Conservation (phyloP, 179 eudicot species). For the Camellia oleifera region DNA sequence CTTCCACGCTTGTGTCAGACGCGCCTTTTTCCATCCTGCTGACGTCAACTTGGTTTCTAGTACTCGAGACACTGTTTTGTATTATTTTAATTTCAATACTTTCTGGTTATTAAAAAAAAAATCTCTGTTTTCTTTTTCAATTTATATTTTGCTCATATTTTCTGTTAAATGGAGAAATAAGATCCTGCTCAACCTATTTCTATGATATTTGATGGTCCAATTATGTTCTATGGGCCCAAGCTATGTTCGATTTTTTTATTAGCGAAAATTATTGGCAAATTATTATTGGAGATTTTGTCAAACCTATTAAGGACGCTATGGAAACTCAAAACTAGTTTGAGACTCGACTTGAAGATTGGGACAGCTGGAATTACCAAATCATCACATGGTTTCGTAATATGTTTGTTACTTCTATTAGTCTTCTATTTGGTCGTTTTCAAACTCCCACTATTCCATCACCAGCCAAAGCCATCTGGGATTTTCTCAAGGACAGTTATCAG, state of each 20-base stretch:
- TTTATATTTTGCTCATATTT: too few relatives aligned
- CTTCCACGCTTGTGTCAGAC: too few relatives aligned
- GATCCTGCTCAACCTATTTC: too few relatives aligned
- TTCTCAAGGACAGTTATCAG: background rate
- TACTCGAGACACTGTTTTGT: too few relatives aligned
- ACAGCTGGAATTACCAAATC: background rate
- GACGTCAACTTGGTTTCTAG: too few relatives aligned
- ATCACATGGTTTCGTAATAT: background rate
- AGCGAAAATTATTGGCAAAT: background rate
- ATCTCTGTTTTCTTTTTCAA: too few relatives aligned
- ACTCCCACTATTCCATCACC: background rate
- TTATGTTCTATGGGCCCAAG: background rate
- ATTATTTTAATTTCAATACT: too few relatives aligned
- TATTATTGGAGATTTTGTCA: background rate
- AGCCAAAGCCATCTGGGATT: background rate
- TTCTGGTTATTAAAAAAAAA: too few relatives aligned
- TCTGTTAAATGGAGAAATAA: too few relatives aligned
- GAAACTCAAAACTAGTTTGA: background rate
- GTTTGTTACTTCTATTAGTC: background rate
- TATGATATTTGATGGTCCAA: background rate
- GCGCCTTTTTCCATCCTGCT: too few relatives aligned
- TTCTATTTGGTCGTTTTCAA: background rate
- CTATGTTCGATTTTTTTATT: background rate
- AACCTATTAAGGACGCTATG: background rate
- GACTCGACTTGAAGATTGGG: background rate